These are phyloP conservation scores for Sequoiadendron giganteum DNA, from an alignment of 75 land plant genomes.

Conservation along the genomic window DNA sequence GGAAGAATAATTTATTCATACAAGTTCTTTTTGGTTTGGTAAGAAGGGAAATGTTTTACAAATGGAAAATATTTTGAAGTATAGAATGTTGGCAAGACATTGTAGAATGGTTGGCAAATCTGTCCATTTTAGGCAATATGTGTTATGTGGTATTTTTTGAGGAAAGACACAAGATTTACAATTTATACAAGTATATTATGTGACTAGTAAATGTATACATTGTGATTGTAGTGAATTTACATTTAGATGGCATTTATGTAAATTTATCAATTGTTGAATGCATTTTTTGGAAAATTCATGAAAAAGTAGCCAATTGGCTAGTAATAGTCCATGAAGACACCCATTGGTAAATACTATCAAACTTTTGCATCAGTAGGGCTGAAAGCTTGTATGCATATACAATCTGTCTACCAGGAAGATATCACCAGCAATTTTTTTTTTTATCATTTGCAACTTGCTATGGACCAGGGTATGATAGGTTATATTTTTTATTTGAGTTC, in stretches of 20 bases:
- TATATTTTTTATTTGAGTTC: not conserved
- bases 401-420: not conserved
- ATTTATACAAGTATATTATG: not conserved
- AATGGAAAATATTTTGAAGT: not conserved
- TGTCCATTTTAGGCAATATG: not conserved
- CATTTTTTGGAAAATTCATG: not conserved
- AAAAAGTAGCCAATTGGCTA: not conserved
- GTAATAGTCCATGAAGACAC: not conserved
- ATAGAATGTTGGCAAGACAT: not conserved
- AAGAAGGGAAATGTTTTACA: not conserved
- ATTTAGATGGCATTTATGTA: no score
- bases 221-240: not conserved
- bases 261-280: no score
- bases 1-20: not conserved
- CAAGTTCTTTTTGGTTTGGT: not conserved
- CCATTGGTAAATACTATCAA: not conserved
- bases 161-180: not conserved
- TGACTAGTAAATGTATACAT: no score
- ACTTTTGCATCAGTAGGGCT: not conserved
- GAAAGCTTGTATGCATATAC: not conserved
- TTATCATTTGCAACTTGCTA: not conserved
- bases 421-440: not conserved
- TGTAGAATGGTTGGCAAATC: not conserved
- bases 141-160: not conserved
- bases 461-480: not conserved